These are phyloP conservation scores for Mycena rebaudengoi DNA, from an alignment of 768 basidiomycete genomes.

Conservation along the genomic window DNA sequence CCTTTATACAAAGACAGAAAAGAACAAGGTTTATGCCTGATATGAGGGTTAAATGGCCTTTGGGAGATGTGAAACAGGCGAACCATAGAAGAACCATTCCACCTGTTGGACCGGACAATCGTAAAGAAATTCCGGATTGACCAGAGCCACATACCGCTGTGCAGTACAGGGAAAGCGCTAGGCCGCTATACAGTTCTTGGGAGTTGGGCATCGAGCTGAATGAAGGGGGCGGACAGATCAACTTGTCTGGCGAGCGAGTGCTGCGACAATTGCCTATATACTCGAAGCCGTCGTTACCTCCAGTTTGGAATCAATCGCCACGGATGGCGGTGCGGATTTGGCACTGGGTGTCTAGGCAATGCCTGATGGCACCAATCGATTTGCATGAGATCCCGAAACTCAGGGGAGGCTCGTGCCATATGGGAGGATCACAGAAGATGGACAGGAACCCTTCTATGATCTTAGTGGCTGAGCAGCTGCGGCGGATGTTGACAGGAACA, in stretches of 20 bases:
- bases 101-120: constrained; percentile 20
- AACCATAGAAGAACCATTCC: constrained; percentile 41
- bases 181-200: constrained; percentile 13
- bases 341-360: too few species aligned
- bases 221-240: constrained; percentile 8
- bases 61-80: background rate
- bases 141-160: constrained; percentile 8
- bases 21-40: constrained; percentile 41
- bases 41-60: background rate
- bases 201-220: constrained; percentile 10
- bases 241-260: background rate
- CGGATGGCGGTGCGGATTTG: too few species aligned
- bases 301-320: too few species aligned
- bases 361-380: too few species aligned
- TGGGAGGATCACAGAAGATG: too few species aligned
- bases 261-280: background rate
- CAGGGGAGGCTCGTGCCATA: too few species aligned
- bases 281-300: too few species aligned
- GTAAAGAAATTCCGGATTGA: too few species aligned
- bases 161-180: constrained; percentile 20
- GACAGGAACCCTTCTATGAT: too few species aligned
- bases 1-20: constrained; percentile 34
- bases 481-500: too few species aligned
- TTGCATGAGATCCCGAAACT: too few species aligned
- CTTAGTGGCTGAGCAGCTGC: too few species aligned